These are phyloP conservation scores for Puya raimondii DNA, from an alignment of 176 grass and related monocot species.

Conservation along the genomic window DNA sequence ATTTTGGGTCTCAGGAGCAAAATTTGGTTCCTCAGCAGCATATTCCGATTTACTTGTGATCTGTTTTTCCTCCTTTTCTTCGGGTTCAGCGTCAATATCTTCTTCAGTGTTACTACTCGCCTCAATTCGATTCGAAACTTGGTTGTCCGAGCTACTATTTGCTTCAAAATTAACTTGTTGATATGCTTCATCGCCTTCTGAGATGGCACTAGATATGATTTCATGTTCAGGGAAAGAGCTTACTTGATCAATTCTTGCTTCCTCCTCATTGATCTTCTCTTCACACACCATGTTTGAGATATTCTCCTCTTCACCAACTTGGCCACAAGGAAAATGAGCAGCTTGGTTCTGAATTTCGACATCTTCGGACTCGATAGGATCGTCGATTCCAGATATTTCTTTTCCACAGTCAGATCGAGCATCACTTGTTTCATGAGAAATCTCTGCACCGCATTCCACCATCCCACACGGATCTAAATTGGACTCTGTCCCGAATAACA, in stretches of 20 bases:
- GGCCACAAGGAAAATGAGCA: background rate
- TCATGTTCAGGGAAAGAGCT: no score
- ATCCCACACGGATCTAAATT: background rate
- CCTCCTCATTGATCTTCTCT: constrained; percentile 14
- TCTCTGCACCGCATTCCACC: constrained; percentile 4
- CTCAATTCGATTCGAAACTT: background rate
- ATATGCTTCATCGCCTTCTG: constrained; percentile 27
- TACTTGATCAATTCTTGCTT: background rate
- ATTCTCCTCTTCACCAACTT: constrained; percentile 13
- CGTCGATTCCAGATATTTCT: background rate
- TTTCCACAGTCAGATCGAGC: background rate
- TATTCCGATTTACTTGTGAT: background rate
- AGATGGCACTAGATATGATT: background rate
- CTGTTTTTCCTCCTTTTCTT: background rate
- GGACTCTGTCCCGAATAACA: constrained; percentile 12
- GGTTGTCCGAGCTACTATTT: background rate
- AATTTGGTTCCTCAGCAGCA: background rate
- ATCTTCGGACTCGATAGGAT: background rate
- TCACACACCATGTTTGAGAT: background rate
- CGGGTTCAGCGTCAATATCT: background rate
- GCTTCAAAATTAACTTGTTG: background rate
- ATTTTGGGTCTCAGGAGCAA: background rate
- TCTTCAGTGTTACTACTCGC: background rate
- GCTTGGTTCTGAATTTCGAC: background rate
- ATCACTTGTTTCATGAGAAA: background rate